Conservation (phyloP, 306 rosid genomes). For the Erythrophleum fordii region DNA sequence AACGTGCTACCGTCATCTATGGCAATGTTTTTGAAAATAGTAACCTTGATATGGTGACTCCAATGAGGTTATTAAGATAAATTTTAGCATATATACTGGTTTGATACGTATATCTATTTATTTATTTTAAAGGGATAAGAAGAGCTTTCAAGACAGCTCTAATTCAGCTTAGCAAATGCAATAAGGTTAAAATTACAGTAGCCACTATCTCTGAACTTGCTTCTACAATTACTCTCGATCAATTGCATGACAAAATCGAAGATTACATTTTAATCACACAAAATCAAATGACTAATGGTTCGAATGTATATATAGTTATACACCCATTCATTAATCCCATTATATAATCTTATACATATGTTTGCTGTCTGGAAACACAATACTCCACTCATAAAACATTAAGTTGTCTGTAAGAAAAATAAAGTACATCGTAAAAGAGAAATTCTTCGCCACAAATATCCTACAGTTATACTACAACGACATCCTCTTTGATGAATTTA, state of each 20-base stretch:
- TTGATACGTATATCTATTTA: too few species aligned
- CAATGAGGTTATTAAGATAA: too few species aligned
- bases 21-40: too few species aligned
- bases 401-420: neutral
- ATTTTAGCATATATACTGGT: too few species aligned
- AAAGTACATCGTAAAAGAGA: neutral
- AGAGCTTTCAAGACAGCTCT: too few species aligned
- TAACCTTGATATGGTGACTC: too few species aligned
- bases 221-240: conserved; percentile 7
- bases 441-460: neutral
- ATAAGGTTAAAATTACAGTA: neutral
- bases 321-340: conserved; percentile 19
- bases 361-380: neutral
- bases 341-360: conserved; percentile 1
- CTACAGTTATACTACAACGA: neutral
- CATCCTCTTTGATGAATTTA: neutral
- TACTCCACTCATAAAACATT: neutral
- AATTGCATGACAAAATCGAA: neutral
- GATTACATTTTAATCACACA: neutral
- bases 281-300: neutral
- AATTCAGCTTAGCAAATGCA: neutral
- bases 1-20: too few species aligned
- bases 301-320: neutral
- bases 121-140: too few species aligned
- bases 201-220: conserved; percentile 6